Percentiles rank a stretch among this genome's conserved stretches.
Evolutionary conservation across 2,329 filamentous ascomycete species (phyloP).

Genomic region (Fusarium annulatum): DNA sequence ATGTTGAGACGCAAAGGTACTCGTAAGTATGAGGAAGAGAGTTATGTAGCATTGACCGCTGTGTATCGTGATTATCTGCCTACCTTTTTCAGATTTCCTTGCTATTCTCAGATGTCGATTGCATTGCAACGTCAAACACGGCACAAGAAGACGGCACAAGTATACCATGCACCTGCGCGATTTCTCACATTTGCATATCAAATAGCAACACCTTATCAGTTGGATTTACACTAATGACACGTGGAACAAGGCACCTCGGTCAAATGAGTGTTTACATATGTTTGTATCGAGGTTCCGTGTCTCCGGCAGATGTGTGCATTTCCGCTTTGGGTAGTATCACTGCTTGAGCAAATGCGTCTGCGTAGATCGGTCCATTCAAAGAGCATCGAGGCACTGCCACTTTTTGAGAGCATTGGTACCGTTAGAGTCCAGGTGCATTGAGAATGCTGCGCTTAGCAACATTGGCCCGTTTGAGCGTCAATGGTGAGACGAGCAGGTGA

Average conservation of each 20-base stretch:
- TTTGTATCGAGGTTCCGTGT: neutral
- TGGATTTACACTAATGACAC: neutral
- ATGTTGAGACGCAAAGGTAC: neutral
- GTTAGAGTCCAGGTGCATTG: neutral
- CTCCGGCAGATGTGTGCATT: conserved; percentile 10
- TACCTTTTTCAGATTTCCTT: neutral
- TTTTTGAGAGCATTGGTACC: neutral
- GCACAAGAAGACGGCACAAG: neutral
- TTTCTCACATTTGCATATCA: conserved; percentile 12
- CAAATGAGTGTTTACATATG: neutral
- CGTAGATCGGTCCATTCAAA: neutral
- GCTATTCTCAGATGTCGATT: neutral
- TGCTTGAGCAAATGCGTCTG: neutral
- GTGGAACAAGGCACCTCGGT: conserved; percentile 19
- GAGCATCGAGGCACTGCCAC: neutral
- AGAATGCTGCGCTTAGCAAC: neutral
- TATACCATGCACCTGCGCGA: conserved; percentile 14
- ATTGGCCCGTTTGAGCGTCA: neutral
- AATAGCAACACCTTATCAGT: conserved; percentile 9
- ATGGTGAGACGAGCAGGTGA: conserved; percentile 30
- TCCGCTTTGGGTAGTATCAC: neutral
- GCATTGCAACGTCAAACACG: neutral
- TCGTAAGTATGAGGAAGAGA: neutral
- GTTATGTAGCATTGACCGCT: neutral
- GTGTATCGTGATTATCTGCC: neutral